Conservation (phyloP, 2,329 filamentous ascomycete genomes). For the Beauveria medogensis region DNA sequence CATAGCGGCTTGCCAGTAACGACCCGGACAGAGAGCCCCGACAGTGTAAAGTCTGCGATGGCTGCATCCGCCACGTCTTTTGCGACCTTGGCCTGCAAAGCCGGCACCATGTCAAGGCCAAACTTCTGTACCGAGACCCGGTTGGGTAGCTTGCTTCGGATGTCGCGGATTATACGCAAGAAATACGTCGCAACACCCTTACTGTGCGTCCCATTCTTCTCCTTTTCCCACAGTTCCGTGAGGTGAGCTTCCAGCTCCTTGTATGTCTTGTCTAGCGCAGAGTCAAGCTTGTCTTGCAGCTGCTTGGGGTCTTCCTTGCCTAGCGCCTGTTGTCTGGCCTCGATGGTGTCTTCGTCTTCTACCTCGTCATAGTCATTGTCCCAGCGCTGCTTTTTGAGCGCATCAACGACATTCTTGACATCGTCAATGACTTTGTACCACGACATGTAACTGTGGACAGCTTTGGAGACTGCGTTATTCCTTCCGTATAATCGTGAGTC, state of each 20-base stretch:
- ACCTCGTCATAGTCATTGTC: conserved; percentile 67
- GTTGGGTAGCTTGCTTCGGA: conserved; percentile 58
- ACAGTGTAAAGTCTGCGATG: conserved; percentile 38
- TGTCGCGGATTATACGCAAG: conserved; percentile 64
- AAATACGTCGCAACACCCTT: conserved; percentile 56
- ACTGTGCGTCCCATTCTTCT: conserved; percentile 37
- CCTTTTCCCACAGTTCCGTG: conserved; percentile 39
- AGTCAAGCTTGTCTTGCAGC: conserved; percentile 51
- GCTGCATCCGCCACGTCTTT: conserved; percentile 40
- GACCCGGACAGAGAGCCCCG: conserved; percentile 33
- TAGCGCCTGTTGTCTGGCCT: conserved; percentile 57
- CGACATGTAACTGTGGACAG: conserved; percentile 55
- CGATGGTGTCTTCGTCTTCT: conserved; percentile 64
- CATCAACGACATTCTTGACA: conserved; percentile 53
- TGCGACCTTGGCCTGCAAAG: conserved; percentile 56
- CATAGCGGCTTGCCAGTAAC: conserved; percentile 63
- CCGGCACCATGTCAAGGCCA: conserved; percentile 51
- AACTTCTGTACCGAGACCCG: conserved; percentile 44
- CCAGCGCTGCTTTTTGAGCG: conserved; percentile 62
- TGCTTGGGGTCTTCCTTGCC: conserved; percentile 63
- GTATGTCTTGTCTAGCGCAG: conserved; percentile 50
- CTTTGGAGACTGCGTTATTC: conserved; percentile 55
- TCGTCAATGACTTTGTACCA: conserved; percentile 71
- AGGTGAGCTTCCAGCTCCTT: conserved; percentile 49
- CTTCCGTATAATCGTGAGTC: conserved; percentile 64